Conservation (phyloP, 2,329 filamentous ascomycete species). For the Colletotrichum sp. region DNA sequence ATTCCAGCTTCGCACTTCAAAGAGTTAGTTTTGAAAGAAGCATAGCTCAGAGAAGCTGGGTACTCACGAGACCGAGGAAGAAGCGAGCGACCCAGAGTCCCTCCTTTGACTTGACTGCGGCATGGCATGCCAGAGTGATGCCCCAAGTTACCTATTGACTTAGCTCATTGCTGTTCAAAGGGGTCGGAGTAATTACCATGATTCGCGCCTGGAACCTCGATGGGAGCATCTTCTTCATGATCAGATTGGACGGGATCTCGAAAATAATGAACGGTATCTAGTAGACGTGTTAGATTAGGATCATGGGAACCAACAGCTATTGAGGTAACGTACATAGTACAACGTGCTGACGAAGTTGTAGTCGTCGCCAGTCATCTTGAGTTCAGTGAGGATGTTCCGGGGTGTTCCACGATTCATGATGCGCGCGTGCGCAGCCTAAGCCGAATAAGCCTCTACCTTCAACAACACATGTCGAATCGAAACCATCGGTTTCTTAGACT, state of each 20-base stretch:
- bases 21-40: not conserved
- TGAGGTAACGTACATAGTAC: slow-evolving; percentile 28
- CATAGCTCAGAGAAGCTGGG: too few species aligned
- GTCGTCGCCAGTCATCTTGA: slow-evolving; percentile 42
- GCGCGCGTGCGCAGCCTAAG: slow-evolving; percentile 20
- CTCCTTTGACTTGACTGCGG: not conserved
- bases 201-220: slow-evolving; percentile 46
- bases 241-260: slow-evolving; percentile 43
- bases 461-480: not conserved
- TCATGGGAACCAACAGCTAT: not conserved
- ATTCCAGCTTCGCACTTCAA: slow-evolving; percentile 41
- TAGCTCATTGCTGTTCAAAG: not conserved
- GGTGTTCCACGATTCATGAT: slow-evolving; percentile 47
- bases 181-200: slow-evolving; percentile 29
- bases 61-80: not conserved
- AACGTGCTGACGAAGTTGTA: slow-evolving; percentile 42
- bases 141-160: not conserved
- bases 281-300: not conserved
- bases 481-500: not conserved
- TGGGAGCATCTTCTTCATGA: slow-evolving; percentile 42
- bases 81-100: not conserved
- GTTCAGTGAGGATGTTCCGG: slow-evolving; percentile 44
- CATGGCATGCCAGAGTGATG: not conserved
- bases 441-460: not conserved
- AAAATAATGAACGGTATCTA: slow-evolving; percentile 42